Evolutionary conservation across 2,329 filamentous ascomycete genomes (phyloP).

Genomic region (Pyrenophora teres): DNA sequence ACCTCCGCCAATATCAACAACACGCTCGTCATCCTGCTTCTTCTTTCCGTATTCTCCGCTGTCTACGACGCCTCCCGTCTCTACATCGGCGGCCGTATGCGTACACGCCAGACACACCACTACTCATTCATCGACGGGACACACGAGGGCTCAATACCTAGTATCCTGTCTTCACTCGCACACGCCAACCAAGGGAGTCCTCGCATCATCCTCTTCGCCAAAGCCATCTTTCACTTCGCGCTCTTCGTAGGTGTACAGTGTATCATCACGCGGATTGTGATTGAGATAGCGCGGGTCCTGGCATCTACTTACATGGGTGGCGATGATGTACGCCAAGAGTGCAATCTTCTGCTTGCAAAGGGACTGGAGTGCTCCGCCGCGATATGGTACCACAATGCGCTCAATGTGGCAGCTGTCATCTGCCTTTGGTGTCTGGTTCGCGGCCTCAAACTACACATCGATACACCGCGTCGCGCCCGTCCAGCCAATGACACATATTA

Average conservation of each 20-base stretch:
- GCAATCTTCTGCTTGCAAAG: no score
- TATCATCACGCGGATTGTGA: neutral
- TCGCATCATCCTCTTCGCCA: neutral
- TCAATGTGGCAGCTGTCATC: neutral
- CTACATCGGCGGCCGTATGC: neutral
- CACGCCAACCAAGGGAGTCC: neutral
- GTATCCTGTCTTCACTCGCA: neutral
- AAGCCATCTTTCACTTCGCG: neutral
- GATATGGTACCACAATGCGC: neutral
- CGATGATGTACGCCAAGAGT: no score
- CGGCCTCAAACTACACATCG: slow-evolving; percentile 2
- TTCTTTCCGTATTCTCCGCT: slow-evolving; percentile 3
- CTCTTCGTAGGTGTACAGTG: slow-evolving; percentile 1
- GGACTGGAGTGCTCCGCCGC: neutral
- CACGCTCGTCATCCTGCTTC: slow-evolving; percentile 1
- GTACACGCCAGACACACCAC: neutral
- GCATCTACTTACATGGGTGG: neutral
- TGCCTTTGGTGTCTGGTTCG: slow-evolving; percentile 1
- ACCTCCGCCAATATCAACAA: neutral
- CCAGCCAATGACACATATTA: neutral
- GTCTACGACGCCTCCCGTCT: neutral
- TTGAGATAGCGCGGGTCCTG: neutral
- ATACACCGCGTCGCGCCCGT: neutral
- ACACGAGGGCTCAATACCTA: neutral
- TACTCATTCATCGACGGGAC: neutral